Evolutionary conservation across 2,329 filamentous ascomycete genomes (phyloP).

Genomic region (Fusarium sp.): DNA sequence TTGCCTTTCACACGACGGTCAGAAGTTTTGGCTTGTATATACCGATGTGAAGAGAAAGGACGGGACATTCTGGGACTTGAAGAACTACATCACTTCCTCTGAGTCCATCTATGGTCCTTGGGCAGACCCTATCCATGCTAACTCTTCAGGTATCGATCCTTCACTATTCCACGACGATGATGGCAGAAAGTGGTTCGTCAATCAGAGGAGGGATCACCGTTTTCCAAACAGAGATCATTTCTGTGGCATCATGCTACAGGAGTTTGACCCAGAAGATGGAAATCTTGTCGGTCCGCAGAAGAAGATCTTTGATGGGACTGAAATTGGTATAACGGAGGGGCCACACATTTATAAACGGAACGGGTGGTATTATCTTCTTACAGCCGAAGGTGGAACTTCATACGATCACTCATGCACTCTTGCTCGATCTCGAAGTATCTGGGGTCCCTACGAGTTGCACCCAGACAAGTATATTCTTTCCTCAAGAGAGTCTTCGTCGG

Average conservation of each 20-base stretch:
- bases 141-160: constrained; percentile 71
- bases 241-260: constrained; percentile 67
- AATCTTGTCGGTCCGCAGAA: constrained; percentile 65
- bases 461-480: constrained; percentile 67
- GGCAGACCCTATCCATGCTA: constrained; percentile 68
- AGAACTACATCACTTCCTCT: constrained; percentile 63
- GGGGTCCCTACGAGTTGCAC: constrained; percentile 70
- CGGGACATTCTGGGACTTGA: constrained; percentile 71
- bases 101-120: constrained; percentile 64
- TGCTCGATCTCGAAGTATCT: constrained; percentile 60
- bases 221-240: constrained; percentile 53
- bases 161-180: constrained; percentile 67
- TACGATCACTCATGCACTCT: constrained; percentile 71
- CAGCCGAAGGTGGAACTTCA: constrained; percentile 68
- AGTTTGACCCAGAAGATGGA: constrained; percentile 61
- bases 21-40: constrained; percentile 70
- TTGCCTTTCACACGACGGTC: constrained; percentile 69
- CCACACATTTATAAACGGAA: constrained; percentile 68
- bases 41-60: constrained; percentile 74
- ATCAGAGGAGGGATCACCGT: constrained; percentile 66
- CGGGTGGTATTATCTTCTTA: constrained; percentile 68
- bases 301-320: constrained; percentile 65
- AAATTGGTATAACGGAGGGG: constrained; percentile 64
- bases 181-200: constrained; percentile 65
- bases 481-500: constrained; percentile 58